Conservation (phyloP, 1,139 yeast species). For the Diutina neorugosa region DNA sequence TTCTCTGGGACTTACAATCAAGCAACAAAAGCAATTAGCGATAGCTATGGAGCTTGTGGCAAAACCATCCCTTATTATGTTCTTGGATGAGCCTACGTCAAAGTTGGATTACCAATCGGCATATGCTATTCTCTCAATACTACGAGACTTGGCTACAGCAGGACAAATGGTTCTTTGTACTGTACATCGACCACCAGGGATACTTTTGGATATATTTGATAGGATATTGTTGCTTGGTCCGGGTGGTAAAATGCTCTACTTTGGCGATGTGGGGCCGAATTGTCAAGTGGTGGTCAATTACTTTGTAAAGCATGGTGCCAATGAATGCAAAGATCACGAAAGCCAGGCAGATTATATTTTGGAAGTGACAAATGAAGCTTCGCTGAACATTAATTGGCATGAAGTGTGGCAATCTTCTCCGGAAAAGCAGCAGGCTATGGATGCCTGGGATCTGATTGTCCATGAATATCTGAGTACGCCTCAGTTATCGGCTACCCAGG, state of each 20-base stretch:
- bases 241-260: conserved; percentile 46
- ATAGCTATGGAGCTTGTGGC: conserved; percentile 55
- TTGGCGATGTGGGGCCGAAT: conserved; percentile 50
- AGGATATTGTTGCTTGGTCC: not conserved
- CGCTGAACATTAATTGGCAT: not conserved
- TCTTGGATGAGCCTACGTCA: conserved; percentile 45
- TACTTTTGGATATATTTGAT: not conserved
- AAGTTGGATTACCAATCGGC: conserved; percentile 51
- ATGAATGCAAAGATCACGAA: conserved; percentile 33
- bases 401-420: not conserved
- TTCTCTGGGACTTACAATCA: conserved; percentile 52
- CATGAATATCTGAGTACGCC: not conserved
- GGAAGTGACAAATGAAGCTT: conserved; percentile 34
- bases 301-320: conserved; percentile 44
- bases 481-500: not conserved
- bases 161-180: conserved; percentile 30
- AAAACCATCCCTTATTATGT: conserved; percentile 38
- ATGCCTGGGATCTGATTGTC: not conserved
- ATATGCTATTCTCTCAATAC: conserved; percentile 41
- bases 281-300: conserved; percentile 38
- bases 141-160: conserved; percentile 37
- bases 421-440: not conserved
- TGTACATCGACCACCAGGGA: not conserved
- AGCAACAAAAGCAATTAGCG: conserved; percentile 53
- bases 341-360: conserved; percentile 61